phyloP scores from a whole-genome alignment of 1,284 basidiomycete genomes.

The Trichosporon asahii region DNA sequence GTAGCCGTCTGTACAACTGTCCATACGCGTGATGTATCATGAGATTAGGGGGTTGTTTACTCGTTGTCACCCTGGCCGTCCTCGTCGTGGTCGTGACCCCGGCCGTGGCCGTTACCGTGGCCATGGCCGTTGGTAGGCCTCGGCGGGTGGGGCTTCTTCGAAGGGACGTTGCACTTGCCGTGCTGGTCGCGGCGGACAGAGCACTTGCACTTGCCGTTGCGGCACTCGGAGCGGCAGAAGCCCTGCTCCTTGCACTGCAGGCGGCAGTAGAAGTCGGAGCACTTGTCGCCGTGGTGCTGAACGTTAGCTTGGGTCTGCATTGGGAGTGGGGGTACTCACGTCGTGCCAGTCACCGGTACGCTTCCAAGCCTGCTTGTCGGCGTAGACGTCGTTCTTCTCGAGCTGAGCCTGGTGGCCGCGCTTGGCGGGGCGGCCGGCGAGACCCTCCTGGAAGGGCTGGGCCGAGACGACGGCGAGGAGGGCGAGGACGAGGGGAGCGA shows the following conservation, averaged over 20 bases:
- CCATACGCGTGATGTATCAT: neutral
- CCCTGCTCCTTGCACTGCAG: constrained; percentile 6
- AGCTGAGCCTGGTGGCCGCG: neutral
- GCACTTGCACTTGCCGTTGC: neutral
- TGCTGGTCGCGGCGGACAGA: neutral
- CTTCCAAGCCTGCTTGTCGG: constrained; percentile 2
- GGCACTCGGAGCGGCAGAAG: constrained; percentile 7
- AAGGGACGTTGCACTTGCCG: constrained; percentile 3
- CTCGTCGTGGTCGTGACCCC: neutral
- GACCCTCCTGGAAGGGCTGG: neutral
- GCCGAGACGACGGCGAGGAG: neutral
- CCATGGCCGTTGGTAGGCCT: neutral
- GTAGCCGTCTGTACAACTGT: neutral
- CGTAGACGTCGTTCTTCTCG: constrained; percentile 1
- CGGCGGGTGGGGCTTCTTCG: neutral
- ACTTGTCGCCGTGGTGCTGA: neutral
- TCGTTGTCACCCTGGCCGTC: neutral
- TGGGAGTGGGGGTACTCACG: neutral
- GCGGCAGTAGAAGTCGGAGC: neutral
- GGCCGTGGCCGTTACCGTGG: neutral
- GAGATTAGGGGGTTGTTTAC: neutral
- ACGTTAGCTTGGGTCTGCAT: neutral
- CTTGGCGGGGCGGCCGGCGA: neutral
- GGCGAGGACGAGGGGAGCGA: neutral
- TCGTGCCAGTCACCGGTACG: constrained; percentile 8